phyloP scores from a whole-genome alignment of 2,329 filamentous ascomycete species.

The Ciborinia camelliae region DNA sequence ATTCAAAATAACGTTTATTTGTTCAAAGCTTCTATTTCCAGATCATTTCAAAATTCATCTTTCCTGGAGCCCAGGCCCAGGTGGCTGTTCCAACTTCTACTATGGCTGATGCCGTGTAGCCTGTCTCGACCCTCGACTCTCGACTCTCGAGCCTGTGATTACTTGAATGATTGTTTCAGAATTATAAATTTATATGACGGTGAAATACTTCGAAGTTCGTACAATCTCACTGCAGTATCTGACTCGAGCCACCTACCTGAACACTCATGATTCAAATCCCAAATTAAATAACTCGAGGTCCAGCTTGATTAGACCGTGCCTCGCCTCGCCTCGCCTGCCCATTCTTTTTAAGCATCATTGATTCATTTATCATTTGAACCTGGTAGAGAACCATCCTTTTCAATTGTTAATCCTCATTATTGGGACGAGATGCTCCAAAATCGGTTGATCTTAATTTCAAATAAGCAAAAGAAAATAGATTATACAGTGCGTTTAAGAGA shows the following conservation, averaged over 20 bases:
- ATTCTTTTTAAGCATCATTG: slow-evolving; percentile 8
- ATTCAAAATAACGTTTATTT: neutral
- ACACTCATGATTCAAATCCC: neutral
- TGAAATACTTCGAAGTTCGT: neutral
- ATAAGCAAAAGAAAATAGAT: neutral
- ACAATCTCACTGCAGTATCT: neutral
- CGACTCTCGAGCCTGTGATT: no score
- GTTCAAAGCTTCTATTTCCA: slow-evolving; percentile 10
- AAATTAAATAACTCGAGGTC: neutral
- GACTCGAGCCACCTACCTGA: no score
- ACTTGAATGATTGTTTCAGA: neutral
- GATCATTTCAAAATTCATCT: neutral
- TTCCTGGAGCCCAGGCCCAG: neutral
- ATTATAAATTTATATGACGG: neutral
- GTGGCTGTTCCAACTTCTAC: neutral
- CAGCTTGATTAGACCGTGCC: neutral
- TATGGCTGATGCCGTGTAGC: slow-evolving; percentile 1
- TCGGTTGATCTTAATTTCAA: slow-evolving; percentile 14
- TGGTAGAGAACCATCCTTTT: neutral
- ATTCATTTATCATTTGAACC: no score
- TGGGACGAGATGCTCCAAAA: neutral
- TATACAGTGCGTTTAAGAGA: neutral
- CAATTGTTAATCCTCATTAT: slow-evolving; percentile 2
- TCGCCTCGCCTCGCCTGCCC: no score
- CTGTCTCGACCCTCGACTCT: neutral